Evolutionary conservation across 306 rosid genomes (phyloP), one percentile per base, ranked within the genome.

Genomic region (Morella rubra): DNA sequence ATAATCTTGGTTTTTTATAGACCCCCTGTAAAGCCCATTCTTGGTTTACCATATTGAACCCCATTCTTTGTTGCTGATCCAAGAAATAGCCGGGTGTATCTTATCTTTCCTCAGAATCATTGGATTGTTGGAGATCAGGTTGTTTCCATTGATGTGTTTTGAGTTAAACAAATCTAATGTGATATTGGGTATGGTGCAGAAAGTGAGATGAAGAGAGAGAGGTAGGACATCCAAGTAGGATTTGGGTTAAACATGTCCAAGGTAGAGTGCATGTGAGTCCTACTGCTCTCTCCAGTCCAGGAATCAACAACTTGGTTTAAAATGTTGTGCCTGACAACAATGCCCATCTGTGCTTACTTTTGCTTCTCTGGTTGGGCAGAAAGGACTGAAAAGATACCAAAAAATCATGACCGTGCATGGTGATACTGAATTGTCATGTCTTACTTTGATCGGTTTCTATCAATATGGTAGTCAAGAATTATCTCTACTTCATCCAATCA

Each of bases 211-310:
- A 61, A 32, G 3, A 61, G 27, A 61, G 68, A 27, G n/a, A 61
- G 68, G 68, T 61, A 24, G 68, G 68, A 13, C 15, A 61, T 61
- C 68, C 65, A 59, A 61, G 44, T 61, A 61, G 19, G 44, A 32
- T 61, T 27, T 61, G 19, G 65, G 44, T 61, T 5, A 60, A 32
- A 22, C 5, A 32, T 61, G 18, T 61, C n/a, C 8, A 32, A 24
- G 68, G 41, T 61, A 15, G 68, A 12, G 45, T 61, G 68, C 41
- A 24, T 59, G 22, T 24, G 22, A 24, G 68, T 61, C 68, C 13
- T 61, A 61, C n/a, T 32, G 44, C 19, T n/a, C 68, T 32, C 3
- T 32, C 37, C 3, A 32, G 37, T 61, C 44, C 44, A 10, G 68
- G 41, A 27, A 27, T 32, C 6, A 61, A 32, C 8, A 37, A 8